Evolutionary conservation across 2,329 filamentous ascomycete genomes (phyloP), one percentile per base, ranked within the genome.

Genomic region (Calonectria honghensis): DNA sequence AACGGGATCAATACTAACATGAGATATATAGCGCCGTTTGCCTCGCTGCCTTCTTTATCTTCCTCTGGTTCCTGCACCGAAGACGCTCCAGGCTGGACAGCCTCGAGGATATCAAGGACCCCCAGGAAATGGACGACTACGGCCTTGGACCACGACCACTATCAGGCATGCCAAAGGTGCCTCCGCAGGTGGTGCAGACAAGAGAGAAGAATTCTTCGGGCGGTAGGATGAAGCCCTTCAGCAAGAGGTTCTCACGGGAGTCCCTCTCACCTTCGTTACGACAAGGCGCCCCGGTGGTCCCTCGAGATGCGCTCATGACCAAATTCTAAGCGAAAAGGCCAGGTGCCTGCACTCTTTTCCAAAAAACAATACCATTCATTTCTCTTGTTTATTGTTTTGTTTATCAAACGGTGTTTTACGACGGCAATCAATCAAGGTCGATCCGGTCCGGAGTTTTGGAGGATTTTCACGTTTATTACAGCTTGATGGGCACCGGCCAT

Each of bases 91-190:
- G 72, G 24, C 35, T 76, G 1, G 80, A 82, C 10, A 59, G 35
- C 14, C 59, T 73, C 24, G 80, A 82, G 71, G 78, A 81, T 59
- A 64, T 76, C 27, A 82, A 82, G 50, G 74, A 73, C 29, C 14
- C 74, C 27, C 78, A 82, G 68, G 80, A 82, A 70, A 68, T 82
- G 59, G 80, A 82, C 48, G 80, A 82, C 59, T 82, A 82, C 29
- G 80, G 80, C 31, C 69, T 81, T 27, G 73, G 50, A 1, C 50
- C 76, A 9, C 51, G 54, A 27, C 68, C 73, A n/a, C 27, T 39
- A 1, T 31, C 64, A 39, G 37, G 68, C 16, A 63, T 80, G 69
- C 79, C 79, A 0, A 73, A 69, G 24, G 73, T 73, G 18, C 78
- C 79, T 61, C 75, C 77, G 18, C 48, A 78, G 67, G n/a, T 67